phyloP scores from a whole-genome alignment of 164 flowering plant genomes.

The Aristolochia contorta region DNA sequence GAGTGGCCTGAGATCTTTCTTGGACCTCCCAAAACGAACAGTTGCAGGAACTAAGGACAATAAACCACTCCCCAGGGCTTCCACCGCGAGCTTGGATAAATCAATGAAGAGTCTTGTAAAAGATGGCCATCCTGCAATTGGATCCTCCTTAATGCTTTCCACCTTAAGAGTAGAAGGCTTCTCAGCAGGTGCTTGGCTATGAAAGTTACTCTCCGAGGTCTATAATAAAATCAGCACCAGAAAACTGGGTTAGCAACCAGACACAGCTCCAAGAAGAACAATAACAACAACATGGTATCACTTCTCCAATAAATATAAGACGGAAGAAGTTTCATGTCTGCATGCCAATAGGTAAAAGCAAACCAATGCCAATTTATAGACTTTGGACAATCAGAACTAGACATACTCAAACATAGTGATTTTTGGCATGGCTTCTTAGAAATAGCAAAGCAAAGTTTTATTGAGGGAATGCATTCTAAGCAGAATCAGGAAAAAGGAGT shows the following conservation, averaged over 20 bases:
- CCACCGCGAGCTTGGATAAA: slow-evolving; percentile 49
- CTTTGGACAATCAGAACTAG: no score
- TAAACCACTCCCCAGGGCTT: slow-evolving; percentile 32
- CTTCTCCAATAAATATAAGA: no score
- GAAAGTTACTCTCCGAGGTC: slow-evolving; percentile 18
- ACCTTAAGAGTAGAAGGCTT: slow-evolving; percentile 27
- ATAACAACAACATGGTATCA: no score
- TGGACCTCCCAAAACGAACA: slow-evolving; percentile 22
- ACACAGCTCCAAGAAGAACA: no score
- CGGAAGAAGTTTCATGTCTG: no score
- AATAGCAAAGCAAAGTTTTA: no score
- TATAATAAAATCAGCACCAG: slow-evolving; percentile 19
- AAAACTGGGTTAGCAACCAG: neutral
- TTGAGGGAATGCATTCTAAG: neutral
- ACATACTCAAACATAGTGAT: neutral
- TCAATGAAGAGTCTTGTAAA: slow-evolving; percentile 65
- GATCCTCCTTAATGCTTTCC: slow-evolving; percentile 53
- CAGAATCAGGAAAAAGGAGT: neutral
- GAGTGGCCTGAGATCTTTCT: slow-evolving; percentile 58
- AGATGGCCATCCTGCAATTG: slow-evolving; percentile 72
- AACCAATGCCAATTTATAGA: no score
- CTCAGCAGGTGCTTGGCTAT: slow-evolving; percentile 28
- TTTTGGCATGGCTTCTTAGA: no score
- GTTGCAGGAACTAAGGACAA: slow-evolving; percentile 36
- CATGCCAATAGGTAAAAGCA: no score